phyloP scores from a whole-genome alignment of 148 eudicot species.

The Rhododendron ferrugineum region DNA sequence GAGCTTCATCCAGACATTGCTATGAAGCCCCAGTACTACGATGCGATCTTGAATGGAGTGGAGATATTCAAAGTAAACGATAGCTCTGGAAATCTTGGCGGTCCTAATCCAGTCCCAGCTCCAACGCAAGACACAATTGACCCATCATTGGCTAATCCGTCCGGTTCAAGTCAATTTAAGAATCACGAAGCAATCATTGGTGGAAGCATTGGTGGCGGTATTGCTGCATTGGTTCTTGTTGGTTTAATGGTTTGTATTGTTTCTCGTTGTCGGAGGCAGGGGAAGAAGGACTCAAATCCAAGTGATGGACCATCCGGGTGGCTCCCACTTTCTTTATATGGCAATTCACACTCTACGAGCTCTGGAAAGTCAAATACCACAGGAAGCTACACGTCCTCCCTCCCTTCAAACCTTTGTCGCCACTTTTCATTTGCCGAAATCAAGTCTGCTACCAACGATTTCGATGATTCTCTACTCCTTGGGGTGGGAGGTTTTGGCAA shows the following conservation, averaged over 20 bases:
- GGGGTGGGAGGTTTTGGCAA: slow-evolving; percentile 98
- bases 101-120: slow-evolving; percentile 73
- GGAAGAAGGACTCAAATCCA: slow-evolving; percentile 61
- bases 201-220: slow-evolving; percentile 73
- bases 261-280: slow-evolving; percentile 38
- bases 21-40: slow-evolving; percentile 37
- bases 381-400: slow-evolving; percentile 79
- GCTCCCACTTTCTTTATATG: slow-evolving; percentile 95
- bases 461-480: slow-evolving; percentile 78
- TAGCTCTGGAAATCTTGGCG: slow-evolving; percentile 61
- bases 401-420: slow-evolving; percentile 84
- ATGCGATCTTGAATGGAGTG: slow-evolving; percentile 78
- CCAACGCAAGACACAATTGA: slow-evolving; percentile 30
- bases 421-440: slow-evolving; percentile 91
- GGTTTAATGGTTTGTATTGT: slow-evolving; percentile 52
- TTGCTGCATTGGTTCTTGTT: slow-evolving; percentile 40
- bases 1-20: slow-evolving; percentile 46
- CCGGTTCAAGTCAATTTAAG: slow-evolving; percentile 23
- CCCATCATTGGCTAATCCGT: slow-evolving; percentile 15
- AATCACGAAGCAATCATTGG: slow-evolving; percentile 45
- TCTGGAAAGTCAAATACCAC: slow-evolving; percentile 80
- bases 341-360: slow-evolving; percentile 79
- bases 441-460: slow-evolving; percentile 82
- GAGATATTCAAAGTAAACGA: slow-evolving; percentile 79
- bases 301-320: slow-evolving; percentile 87